Evolutionary conservation across 192 early-diverging fungal species (phyloP).

Genomic region (Coemansia sp.): DNA sequence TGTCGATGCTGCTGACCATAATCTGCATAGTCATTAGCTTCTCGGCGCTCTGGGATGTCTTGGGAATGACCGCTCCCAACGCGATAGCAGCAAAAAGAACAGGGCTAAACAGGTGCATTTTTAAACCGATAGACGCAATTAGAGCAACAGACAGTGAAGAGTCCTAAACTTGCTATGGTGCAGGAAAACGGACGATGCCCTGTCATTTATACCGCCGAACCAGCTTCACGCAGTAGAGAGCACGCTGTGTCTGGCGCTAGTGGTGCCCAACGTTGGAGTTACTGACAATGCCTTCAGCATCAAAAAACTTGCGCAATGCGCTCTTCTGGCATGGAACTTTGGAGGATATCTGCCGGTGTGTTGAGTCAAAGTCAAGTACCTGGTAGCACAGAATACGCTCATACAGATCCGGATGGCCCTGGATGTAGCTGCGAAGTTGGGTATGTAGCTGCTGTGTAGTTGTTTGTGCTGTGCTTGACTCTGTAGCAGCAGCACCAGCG

Average conservation of each 20-base stretch:
- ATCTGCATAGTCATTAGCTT: slow-evolving; percentile 8
- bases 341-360: neutral
- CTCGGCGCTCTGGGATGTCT: neutral
- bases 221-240: neutral
- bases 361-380: slow-evolving; percentile 13
- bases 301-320: slow-evolving; percentile 19
- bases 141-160: neutral
- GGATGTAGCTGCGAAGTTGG: slow-evolving; percentile 5
- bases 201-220: neutral
- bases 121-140: neutral
- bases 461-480: neutral
- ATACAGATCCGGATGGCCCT: slow-evolving; percentile 4
- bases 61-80: neutral
- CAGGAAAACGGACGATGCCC: neutral
- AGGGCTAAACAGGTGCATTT: neutral
- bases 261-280: neutral
- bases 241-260: neutral
- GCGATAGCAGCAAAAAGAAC: neutral
- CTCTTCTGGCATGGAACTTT: neutral
- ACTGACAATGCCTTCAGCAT: slow-evolving; percentile 14
- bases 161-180: neutral
- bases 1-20: slow-evolving; percentile 21
- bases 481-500: neutral
- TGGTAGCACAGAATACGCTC: slow-evolving; percentile 18
- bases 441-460: neutral